Conservation (phyloP, 139 green algal species). For the Chlamydomonas eustigma region DNA sequence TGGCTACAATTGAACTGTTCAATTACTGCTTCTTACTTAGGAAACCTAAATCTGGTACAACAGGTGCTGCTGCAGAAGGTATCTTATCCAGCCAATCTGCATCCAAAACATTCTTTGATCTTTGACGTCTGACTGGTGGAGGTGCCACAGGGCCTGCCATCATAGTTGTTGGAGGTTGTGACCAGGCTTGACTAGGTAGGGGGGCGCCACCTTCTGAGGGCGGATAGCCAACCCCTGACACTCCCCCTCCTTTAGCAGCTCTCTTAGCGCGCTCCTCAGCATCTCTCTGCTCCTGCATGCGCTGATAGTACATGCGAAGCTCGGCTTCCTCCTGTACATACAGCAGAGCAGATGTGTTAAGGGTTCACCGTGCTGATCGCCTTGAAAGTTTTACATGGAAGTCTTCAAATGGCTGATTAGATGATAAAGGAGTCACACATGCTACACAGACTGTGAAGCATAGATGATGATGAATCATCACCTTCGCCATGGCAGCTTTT, state of each 20-base stretch:
- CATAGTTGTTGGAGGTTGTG: not conserved
- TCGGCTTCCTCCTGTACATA: not conserved
- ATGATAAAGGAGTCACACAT: not conserved
- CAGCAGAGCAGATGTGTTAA: no score
- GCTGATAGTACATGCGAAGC: conserved; percentile 9
- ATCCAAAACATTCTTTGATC: conserved; percentile 30
- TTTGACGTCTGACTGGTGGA: not conserved
- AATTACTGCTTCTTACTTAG: no score
- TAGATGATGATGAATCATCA: not conserved
- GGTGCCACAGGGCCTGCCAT: not conserved
- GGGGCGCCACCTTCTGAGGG: not conserved
- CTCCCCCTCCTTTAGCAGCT: not conserved
- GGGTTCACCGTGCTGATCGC: no score
- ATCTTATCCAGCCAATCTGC: conserved; percentile 32
- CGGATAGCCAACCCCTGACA: not conserved
- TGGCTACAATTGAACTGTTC: no score
- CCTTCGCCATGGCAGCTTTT: conserved; percentile 2
- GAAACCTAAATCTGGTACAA: no score
- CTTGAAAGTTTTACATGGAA: no score
- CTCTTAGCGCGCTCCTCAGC: conserved; percentile 8
- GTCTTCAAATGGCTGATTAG: not conserved
- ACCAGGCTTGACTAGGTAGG: not conserved
- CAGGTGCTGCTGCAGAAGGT: no score
- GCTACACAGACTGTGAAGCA: not conserved
- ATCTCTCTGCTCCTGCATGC: conserved; percentile 12